Conservation (phyloP, 1,284 basidiomycete genomes). For the Cystobasidium pallidum region DNA sequence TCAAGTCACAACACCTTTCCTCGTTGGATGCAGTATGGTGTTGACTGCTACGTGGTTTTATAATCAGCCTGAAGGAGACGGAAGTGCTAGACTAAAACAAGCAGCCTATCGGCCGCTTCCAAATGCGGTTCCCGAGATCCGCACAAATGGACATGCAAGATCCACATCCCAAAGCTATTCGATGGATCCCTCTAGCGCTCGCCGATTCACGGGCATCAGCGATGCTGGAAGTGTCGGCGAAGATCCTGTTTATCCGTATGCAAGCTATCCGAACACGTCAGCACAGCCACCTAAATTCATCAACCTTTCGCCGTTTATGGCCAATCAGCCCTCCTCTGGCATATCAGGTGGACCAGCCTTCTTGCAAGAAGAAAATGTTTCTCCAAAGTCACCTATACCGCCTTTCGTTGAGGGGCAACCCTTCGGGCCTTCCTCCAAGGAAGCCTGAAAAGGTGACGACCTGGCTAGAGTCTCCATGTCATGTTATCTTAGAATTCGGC, state of each 20-base stretch:
- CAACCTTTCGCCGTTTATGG: constrained; percentile 31
- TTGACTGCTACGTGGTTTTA: constrained; percentile 87
- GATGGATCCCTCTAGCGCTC: constrained; percentile 1
- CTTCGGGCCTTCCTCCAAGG: constrained; percentile 24
- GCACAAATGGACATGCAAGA: constrained; percentile 5
- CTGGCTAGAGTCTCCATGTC: not conserved
- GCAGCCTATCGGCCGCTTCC: constrained; percentile 1
- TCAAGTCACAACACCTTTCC: constrained; percentile 78
- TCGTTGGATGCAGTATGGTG: constrained; percentile 78
- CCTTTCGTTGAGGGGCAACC: constrained; percentile 25
- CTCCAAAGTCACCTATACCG: constrained; percentile 33
- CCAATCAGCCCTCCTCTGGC: not conserved
- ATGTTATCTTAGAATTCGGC: too few relatives aligned
- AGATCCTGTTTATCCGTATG: constrained; percentile 33
- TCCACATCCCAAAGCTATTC: constrained; percentile 2
- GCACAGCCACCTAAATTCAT: constrained; percentile 33
- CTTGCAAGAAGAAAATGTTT: constrained; percentile 34
- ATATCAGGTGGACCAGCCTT: not conserved
- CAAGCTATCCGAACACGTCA: constrained; percentile 26
- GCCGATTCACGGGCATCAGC: not conserved
- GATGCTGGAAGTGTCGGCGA: constrained; percentile 11
- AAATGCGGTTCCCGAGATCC: not conserved
- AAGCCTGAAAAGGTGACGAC: not conserved
- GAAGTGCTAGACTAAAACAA: constrained; percentile 1
- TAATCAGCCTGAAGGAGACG: constrained; percentile 63